Conservation (phyloP, 176 grass and related monocot genomes). For the Carex myosuroides region DNA sequence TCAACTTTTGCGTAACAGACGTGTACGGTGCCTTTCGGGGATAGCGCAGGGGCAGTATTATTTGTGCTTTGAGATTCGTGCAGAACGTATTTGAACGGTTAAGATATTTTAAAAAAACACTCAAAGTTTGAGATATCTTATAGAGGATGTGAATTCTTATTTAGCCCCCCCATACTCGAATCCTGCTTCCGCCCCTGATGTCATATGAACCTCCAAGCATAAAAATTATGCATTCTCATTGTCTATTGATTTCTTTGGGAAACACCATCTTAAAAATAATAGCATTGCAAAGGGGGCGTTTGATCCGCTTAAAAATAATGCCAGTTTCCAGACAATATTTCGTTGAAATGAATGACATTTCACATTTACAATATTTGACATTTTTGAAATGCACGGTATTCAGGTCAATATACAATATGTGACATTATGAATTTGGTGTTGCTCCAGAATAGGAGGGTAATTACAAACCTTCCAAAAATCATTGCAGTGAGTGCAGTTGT, state of each 20-base stretch:
- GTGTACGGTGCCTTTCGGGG: too few relatives aligned
- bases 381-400: not conserved
- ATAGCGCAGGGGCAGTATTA: too few relatives aligned
- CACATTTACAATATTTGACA: not conserved
- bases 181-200: too few relatives aligned
- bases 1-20: too few relatives aligned
- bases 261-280: not conserved
- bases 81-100: too few relatives aligned
- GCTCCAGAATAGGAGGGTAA: not conserved
- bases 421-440: not conserved
- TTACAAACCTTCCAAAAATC: constrained; percentile 82
- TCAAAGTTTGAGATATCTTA: too few relatives aligned
- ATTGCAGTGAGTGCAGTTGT: constrained; percentile 86
- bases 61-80: too few relatives aligned
- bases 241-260: not conserved
- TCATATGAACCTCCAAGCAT: not conserved
- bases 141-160: too few relatives aligned
- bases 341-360: not conserved
- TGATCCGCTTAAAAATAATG: not conserved
- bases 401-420: not conserved
- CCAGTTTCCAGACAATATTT: not conserved
- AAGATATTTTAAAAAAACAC: too few relatives aligned
- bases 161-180: too few relatives aligned
- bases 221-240: not conserved
- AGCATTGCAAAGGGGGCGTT: not conserved